Evolutionary conservation across 2,329 filamentous ascomycete species (phyloP), one percentile per base, ranked within the genome.

Genomic region (Pseudohalonectria lignicola): DNA sequence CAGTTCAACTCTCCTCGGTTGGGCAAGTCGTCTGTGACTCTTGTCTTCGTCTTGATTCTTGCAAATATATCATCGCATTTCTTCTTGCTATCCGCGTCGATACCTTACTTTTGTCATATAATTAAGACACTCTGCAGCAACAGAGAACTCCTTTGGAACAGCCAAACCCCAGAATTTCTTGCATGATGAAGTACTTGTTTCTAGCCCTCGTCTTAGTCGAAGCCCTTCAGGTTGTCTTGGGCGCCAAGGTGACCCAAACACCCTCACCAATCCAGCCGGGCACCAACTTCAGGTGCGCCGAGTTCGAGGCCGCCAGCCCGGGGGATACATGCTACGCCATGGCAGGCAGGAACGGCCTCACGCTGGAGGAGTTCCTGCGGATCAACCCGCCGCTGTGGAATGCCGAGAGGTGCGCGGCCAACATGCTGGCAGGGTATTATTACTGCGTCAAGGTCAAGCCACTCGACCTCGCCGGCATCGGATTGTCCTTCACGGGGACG

Each of bases 311-410:
- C 12, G 31, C 31, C 17, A 18, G 16, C 15, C 16, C 10, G 16
- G 35, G 35, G 8, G 35, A 37, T 17, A 31, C 35, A 8, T 37
- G 35, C 35, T 10, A n/a, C 5, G 26, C 12, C 10, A n/a, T 37
- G 12, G 26, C 35, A 9, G 17, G 19, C 15, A 15, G n/a, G 13
- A 30, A 28, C 18, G 23, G 35, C 15, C 13, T 37, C 13, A 19
- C 35, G 11, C 5, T 37, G 9, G 35, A 37, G 4, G 17, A 26
- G 17, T 31, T 37, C 35, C 15, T 37, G 10, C 16, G 20, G 26
- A 37, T 37, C 23, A 37, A 37, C 35, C 35, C 35, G 8, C 26
- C 29, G 35, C 29, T 37, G 9, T 16, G 35, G 7, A 11, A 15
- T 9, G 15, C n/a, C 25, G 23, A 29, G 26, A 26, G 20, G 11